Conservation (phyloP, 2,329 filamentous ascomycete species). For the Lecanicillium sp. region DNA sequence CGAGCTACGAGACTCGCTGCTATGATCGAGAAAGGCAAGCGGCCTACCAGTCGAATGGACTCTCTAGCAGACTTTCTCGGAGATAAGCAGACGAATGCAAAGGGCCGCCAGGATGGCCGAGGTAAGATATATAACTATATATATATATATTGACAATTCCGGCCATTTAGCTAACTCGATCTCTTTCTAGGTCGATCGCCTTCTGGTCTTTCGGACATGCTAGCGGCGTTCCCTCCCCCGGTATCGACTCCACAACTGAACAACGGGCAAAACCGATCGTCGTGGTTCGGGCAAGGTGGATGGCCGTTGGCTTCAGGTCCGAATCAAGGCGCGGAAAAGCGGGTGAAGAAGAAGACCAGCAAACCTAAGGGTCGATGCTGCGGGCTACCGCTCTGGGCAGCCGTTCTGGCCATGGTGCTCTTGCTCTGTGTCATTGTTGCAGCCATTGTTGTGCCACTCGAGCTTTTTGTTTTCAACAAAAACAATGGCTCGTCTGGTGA, state of each 20-base stretch:
- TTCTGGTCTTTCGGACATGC: slow-evolving; percentile 57
- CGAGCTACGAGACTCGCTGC: slow-evolving; percentile 81
- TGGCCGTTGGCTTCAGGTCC: slow-evolving; percentile 10
- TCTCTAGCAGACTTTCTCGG: slow-evolving; percentile 46
- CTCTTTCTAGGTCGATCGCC: slow-evolving; percentile 37
- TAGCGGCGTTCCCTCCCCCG: slow-evolving; percentile 59
- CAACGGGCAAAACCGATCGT: slow-evolving; percentile 39
- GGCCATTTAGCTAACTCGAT: slow-evolving; percentile 17
- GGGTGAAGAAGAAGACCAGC: slow-evolving; percentile 20
- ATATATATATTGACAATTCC: neutral
- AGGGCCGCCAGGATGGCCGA: slow-evolving; percentile 34
- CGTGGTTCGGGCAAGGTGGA: slow-evolving; percentile 33
- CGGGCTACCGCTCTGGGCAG: slow-evolving; percentile 74
- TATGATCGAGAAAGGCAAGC: slow-evolving; percentile 76
- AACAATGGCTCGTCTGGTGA: slow-evolving; percentile 30
- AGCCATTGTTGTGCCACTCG: slow-evolving; percentile 72
- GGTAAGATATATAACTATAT: slow-evolving; percentile 26
- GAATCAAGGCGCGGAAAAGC: neutral
- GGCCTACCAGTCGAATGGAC: slow-evolving; percentile 54
- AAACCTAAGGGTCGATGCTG: slow-evolving; percentile 62
- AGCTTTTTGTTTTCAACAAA: slow-evolving; percentile 57
- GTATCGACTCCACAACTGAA: slow-evolving; percentile 38
- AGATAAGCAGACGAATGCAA: slow-evolving; percentile 34
- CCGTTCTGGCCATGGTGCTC: slow-evolving; percentile 59
- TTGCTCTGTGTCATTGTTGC: slow-evolving; percentile 68